Evolutionary conservation across 1,284 basidiomycete genomes (phyloP), one percentile per base, ranked within the genome.

Genomic region (Papiliotrema laurentii): DNA sequence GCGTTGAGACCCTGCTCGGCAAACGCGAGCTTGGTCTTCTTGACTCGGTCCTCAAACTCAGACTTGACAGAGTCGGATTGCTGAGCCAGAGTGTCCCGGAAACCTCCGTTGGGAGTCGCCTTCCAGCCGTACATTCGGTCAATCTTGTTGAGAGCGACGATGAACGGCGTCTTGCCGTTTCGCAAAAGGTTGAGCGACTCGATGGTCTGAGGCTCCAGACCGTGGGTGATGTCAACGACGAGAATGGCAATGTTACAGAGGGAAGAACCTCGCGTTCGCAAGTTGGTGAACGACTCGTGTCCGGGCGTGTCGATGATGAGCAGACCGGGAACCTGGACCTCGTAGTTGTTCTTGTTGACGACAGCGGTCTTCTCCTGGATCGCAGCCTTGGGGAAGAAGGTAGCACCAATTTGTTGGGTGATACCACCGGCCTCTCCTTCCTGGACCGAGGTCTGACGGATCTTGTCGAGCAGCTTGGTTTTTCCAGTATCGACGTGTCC

Each of bases 401-500:
- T 99, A n/a, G 96, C 96, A 80, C 96, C 96, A 61, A 99, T 99
- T 72, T 99, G 96, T 75, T 98, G 96, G 0, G 96, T 99, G 72
- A 99, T 99, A 79, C 96, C 96, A 69, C 96, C 96, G 2, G 96
- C 96, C 81, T 99, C 96, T 52, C 96, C 96, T 73, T 97, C 94
- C 78, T 98, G 94, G 18, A 99, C 96, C 63, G 97, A 97, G 7
- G 94, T 98, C 85, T 98, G 94, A 64, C 96, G 92, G 70, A 99
- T 97, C 90, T 98, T 98, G 75, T 99, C 96, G 59, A 99, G 77
- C 43, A 99, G 76, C 75, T 97, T 98, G 36, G 96, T 99, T 78
- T 99, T 99, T 60, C 96, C 96, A 4, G 94, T 98, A 79, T 99
- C 96, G 81, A 99, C 96, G 74, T 99, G 96, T 53, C 96, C 96